Evolutionary conservation across 805 yeast species (phyloP), one percentile per base, ranked within the genome.

Genomic region (Kluyveromyces aestuarii): DNA sequence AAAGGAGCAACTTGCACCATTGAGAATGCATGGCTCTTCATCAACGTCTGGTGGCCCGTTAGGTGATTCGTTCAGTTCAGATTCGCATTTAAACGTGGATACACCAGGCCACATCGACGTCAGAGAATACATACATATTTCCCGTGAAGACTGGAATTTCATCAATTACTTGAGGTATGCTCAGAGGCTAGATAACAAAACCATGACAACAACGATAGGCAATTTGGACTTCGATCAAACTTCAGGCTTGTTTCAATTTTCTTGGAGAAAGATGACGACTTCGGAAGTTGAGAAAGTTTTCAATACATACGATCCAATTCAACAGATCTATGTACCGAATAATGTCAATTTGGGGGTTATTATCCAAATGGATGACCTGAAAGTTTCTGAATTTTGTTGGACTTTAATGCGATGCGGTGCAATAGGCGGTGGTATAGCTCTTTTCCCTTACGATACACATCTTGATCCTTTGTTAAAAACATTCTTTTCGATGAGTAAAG

Each of bases 391-490:
- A 18, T 50, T 50, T 21, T 19, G 44, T 16, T 50, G 53, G 53
- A 40, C 46, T 13, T 19, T 50, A 35, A 33, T 18, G 33, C 27
- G 41, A 10, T 27, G 17, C 14, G 43, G 52, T 11, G 19, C 40
- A 6, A 35, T 47, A 16, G 41, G 44, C 13, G 44, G 50, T 11
- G 42, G 46, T 10, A 45, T 50, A 10, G 36, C 30, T 6, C 36
- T 52, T 10, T 50, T 52, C 21, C 51, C 55, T 11, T 37, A 41
- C 18, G 41, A 42, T 16, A 41, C 19, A 17, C 45, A 43, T 43
- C 21, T 52, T 10, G 40, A 44, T 10, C 37, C 33, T n/a, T 8
- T 52, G 6, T 27, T 52, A 36, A 37, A 6, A 2, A 38, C 40
- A 2, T 38, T 50, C 6, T 41, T 48, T n/a, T 10, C 19, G 9